These are phyloP conservation scores for Zangia roseola DNA, from an alignment of 768 basidiomycete genomes.

Conservation along the genomic window DNA sequence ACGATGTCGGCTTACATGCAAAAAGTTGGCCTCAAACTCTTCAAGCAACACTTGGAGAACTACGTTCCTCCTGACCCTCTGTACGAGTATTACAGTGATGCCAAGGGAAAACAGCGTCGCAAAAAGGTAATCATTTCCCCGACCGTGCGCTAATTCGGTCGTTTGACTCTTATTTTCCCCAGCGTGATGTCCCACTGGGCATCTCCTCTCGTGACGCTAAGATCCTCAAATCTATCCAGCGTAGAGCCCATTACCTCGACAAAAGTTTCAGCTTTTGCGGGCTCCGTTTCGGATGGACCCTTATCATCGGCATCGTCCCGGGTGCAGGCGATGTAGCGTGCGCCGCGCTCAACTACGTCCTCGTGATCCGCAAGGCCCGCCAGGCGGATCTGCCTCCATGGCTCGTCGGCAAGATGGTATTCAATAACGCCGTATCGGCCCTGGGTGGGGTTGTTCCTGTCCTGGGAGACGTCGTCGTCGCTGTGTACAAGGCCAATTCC, in stretches of 20 bases:
- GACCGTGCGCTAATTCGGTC: constrained; percentile 34
- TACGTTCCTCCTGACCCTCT: constrained; percentile 74
- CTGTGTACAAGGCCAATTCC: constrained; percentile 83
- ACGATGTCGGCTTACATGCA: constrained; percentile 31
- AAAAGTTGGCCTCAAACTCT: constrained; percentile 57
- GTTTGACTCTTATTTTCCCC: neutral
- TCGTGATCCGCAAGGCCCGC: constrained; percentile 74
- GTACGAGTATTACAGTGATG: constrained; percentile 47
- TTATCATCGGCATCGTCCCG: constrained; percentile 75
- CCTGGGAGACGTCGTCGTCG: constrained; percentile 74
- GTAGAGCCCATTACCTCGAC: constrained; percentile 82
- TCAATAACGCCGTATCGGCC: constrained; percentile 72
- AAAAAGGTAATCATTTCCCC: constrained; percentile 35
- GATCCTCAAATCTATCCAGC: constrained; percentile 72
- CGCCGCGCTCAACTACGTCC: constrained; percentile 63
- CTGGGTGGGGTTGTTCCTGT: constrained; percentile 67
- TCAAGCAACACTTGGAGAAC: constrained; percentile 59
- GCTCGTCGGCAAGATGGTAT: constrained; percentile 71
- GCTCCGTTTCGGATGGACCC: constrained; percentile 83
- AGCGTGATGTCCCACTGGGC: constrained; percentile 74
- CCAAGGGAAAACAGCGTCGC: constrained; percentile 29
- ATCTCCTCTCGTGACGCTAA: constrained; percentile 73
- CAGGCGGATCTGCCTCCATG: constrained; percentile 68
- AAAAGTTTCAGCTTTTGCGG: constrained; percentile 82
- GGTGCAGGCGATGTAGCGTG: constrained; percentile 66